phyloP scores from a whole-genome alignment of 345 rosid species.

The Erucastrum elatum region DNA sequence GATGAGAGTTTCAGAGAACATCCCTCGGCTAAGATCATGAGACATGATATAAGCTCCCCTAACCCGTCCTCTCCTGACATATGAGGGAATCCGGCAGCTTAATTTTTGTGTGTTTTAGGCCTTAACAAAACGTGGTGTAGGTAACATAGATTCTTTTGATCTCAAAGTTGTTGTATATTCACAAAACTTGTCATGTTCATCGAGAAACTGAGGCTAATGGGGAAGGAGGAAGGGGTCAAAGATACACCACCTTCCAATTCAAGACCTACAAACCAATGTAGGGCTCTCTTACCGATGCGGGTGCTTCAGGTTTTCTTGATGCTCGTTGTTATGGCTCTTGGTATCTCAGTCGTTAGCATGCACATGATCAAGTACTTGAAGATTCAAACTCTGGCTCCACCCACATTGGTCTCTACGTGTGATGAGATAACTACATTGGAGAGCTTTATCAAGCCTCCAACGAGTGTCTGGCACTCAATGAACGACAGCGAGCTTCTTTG shows the following conservation, averaged over 20 bases:
- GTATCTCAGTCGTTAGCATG: slow-evolving; percentile 54
- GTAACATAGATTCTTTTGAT: too few species aligned
- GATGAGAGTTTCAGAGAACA: slow-evolving; percentile 26
- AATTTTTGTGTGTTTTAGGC: too few species aligned
- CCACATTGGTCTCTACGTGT: slow-evolving; percentile 40
- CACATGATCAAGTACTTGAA: slow-evolving; percentile 45
- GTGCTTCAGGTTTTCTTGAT: slow-evolving; percentile 46
- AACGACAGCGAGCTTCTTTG: slow-evolving; percentile 74
- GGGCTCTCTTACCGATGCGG: slow-evolving; percentile 46
- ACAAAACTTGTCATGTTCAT: too few species aligned
- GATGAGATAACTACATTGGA: slow-evolving; percentile 36
- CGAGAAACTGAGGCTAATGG: slow-evolving; percentile 23
- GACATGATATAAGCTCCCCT: too few species aligned
- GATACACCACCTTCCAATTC: slow-evolving; percentile 27
- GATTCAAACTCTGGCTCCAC: slow-evolving; percentile 34
- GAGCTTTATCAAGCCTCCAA: slow-evolving; percentile 60
- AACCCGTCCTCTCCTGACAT: too few species aligned
- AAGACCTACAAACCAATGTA: slow-evolving; percentile 37
- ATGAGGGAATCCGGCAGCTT: too few species aligned
- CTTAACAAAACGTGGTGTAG: too few species aligned
- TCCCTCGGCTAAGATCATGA: too few species aligned
- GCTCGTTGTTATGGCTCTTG: slow-evolving; percentile 48
- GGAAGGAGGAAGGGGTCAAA: slow-evolving; percentile 48
- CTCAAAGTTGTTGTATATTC: too few species aligned
- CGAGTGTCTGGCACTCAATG: slow-evolving; percentile 61